Base-by-base conservation (phyloP, 164 flowering plant genomes). In the Magnolia sinica region DNA sequence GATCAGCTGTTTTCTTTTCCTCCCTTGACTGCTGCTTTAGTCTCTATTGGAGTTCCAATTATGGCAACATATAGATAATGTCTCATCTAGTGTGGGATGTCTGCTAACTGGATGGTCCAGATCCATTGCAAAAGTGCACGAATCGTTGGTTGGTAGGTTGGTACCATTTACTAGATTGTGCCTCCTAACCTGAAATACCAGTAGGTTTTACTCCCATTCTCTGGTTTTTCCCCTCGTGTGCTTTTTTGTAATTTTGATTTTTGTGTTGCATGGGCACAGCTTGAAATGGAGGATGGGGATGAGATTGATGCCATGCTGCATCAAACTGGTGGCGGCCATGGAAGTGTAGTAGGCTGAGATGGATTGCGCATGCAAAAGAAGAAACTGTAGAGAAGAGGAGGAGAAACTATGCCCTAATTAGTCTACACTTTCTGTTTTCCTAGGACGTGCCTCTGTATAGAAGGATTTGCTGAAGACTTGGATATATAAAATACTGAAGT, bases 281-380 rank as follows among this genome's bases (percentile, higher is more conserved):
- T 83, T 69, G 82, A 80, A 73, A 83, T 83, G 85, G 82, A 82
- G 68, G 82, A 83, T 23, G 85, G 85, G 3, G 85, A 83, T 70
- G 85, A 83, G 70, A 83, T 80, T 63, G 85, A 83, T 70, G 81
- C 81, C 1, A 83, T 80, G 85, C 81, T 77, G 76, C 82, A 80
- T 50, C 82, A 80, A 68, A 80, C 81, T 5, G 85, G 82, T 10
- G 84, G 82, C 45, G 22, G 63, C 64, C 50, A 67, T 55, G 55
- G 49, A 55, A 10, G 10, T 58, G 45, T 37, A 37, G 45, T 37
- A 37, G 45, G 45, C 7, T 37, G 45, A 37, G 45, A 37, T 37
- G 45, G 65, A 9, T 31, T 65, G 37, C 8, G 19, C 19, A 27
- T 14, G 45, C 29, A 7, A 29, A 9, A 7, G 29, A 65, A 22